Base-by-base conservation (phyloP, 1,284 basidiomycete species). In the Apiotrichum domesticum region DNA sequence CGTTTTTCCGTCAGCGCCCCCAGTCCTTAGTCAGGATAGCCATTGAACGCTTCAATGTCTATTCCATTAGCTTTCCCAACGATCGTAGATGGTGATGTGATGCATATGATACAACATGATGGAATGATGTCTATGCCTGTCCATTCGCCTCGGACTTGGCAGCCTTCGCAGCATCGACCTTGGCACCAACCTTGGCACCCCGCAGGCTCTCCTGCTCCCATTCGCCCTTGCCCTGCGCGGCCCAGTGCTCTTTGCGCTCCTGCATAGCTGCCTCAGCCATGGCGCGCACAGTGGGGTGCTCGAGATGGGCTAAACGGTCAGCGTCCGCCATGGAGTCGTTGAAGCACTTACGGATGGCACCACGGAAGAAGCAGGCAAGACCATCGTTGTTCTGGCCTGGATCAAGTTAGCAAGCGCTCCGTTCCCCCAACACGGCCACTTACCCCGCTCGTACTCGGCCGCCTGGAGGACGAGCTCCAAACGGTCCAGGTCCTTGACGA, bases 401-500 rank as follows among this genome's bases (percentile, higher is more conserved):
- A 8, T 8, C 29, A 29, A 29, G 29, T 29, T 29, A 29, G 29
- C 29, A 29, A 3, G 29, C 29, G 41, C 41, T 15, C 10, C 4
- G n/a, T 7, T 29, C 29, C 29, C 29, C 10, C 5, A 33, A n/a
- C 11, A 2, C 13, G 4, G 42, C 15, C 11, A 71, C 79, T 66
- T 47, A 79, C 79, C 73, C 60, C 75, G 63, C 64, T 80, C 79
- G 61, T 80, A 83, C 66, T 83, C 82, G 39, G 80, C 75, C 0
- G 77, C 80, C 68, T 83, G 82, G 8, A 88, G 79, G 3, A 89
- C 88, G 82, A 98, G 87, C 75, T 98, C 95, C 59, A 97, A 86
- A 10, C 91, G 81, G 73, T 98, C 95, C 10, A 98, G 81, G 73
- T 98, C 87, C 69, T 98, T 98, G 57, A 98, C 94, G 64, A 97